These are phyloP conservation scores for Fusarium tupiense DNA, from an alignment of 2,329 filamentous ascomycete genomes.

Conservation along the genomic window DNA sequence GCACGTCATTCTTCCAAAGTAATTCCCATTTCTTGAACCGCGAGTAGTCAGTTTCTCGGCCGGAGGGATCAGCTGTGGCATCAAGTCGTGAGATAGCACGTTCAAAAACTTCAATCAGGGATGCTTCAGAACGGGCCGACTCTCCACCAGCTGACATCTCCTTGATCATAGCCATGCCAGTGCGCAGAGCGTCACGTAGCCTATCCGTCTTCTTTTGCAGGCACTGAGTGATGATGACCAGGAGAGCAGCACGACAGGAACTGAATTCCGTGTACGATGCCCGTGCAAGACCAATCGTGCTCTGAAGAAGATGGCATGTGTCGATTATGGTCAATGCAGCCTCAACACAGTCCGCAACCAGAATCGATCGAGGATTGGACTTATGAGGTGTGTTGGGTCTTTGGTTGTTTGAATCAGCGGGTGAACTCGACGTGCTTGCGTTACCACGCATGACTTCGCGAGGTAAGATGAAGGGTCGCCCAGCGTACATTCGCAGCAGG, in stretches of 20 bases:
- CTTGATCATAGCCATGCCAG: conserved; percentile 61
- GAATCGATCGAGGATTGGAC: conserved; percentile 46
- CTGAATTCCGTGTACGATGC: conserved; percentile 67
- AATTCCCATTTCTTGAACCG: conserved; percentile 63
- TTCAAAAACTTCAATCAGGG: conserved; percentile 63
- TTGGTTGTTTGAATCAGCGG: conserved; percentile 44
- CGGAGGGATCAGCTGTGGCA: conserved; percentile 51
- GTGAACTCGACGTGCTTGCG: conserved; percentile 45
- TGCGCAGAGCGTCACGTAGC: conserved; percentile 57
- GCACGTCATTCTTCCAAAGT: conserved; percentile 54
- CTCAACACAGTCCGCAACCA: conserved; percentile 63
- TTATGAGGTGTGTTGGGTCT: conserved; percentile 43
- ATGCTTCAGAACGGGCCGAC: conserved; percentile 62
- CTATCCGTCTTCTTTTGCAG: conserved; percentile 50
- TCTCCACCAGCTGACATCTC: conserved; percentile 63
- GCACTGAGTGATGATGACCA: conserved; percentile 57
- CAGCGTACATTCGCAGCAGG: conserved; percentile 62
- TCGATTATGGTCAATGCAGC: conserved; percentile 62
- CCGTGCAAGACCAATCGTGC: conserved; percentile 62
- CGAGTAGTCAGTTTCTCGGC: conserved; percentile 59
- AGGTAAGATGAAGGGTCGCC: conserved; percentile 62
- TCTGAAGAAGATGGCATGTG: conserved; percentile 59
- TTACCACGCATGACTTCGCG: conserved; percentile 40
- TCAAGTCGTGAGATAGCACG: conserved; percentile 58
- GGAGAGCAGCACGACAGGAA: conserved; percentile 62